Evolutionary conservation across 768 basidiomycete species (phyloP).

Genomic region (Lactarius trivialis): DNA sequence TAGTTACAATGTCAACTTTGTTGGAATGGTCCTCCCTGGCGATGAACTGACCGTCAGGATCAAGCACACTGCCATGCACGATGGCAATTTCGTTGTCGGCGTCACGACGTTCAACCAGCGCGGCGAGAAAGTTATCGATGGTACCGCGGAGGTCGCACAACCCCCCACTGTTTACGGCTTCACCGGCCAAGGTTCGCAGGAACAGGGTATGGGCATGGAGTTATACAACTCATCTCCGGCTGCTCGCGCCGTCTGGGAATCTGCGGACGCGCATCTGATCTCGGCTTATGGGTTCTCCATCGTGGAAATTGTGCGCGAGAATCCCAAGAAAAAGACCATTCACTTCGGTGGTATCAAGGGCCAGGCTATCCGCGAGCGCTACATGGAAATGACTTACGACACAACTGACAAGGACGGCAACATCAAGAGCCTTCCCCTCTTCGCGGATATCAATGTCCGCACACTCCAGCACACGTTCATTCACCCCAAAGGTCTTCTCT

Average conservation of each 20-base stretch:
- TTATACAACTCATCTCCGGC: conserved; percentile 89
- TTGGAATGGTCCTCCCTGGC: conserved; percentile 93
- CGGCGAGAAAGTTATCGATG: conserved; percentile 89
- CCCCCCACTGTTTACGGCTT: conserved; percentile 93
- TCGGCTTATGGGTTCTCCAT: conserved; percentile 98
- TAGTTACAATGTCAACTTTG: conserved; percentile 91
- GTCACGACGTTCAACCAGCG: conserved; percentile 78
- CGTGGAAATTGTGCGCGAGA: conserved; percentile 96
- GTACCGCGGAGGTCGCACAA: conserved; percentile 90
- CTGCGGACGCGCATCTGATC: conserved; percentile 87
- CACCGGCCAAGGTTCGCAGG: conserved; percentile 97
- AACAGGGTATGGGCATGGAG: conserved; percentile 99
- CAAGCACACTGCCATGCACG: conserved; percentile 85
- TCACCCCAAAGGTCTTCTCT: conserved; percentile 90
- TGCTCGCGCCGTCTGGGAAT: conserved; percentile 95
- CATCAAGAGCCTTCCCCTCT: conserved; percentile 93
- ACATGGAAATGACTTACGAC: conserved; percentile 99
- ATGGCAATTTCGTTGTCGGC: conserved; percentile 88
- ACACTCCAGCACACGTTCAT: conserved; percentile 98
- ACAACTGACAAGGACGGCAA: conserved; percentile 94
- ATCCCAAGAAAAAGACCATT: conserved; percentile 96
- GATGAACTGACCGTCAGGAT: conserved; percentile 84
- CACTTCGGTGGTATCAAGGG: conserved; percentile 99
- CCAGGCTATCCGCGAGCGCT: conserved; percentile 95
- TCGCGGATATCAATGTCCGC: conserved; percentile 90